Evolutionary conservation across 768 basidiomycete genomes (phyloP).

Genomic region (Russula brevipes): DNA sequence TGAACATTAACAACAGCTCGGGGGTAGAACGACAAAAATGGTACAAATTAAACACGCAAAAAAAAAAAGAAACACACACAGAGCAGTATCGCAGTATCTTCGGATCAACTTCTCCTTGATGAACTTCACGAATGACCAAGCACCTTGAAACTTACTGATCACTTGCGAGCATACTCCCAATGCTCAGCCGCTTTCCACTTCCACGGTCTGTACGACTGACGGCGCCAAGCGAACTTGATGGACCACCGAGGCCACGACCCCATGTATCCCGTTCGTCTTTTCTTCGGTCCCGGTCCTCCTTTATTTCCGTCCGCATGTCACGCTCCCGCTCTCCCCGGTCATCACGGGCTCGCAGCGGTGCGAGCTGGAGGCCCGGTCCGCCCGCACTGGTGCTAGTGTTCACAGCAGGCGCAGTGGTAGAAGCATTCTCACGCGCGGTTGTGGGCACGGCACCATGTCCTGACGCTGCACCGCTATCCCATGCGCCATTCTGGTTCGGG

Average conservation of each 20-base stretch:
- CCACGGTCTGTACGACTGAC: neutral
- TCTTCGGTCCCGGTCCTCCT: slow-evolving; percentile 20
- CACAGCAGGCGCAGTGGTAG: neutral
- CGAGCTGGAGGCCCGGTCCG: slow-evolving; percentile 17
- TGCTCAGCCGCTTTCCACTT: slow-evolving; percentile 16
- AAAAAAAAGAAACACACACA: neutral
- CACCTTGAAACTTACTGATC: neutral
- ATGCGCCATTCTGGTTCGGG: slow-evolving; percentile 1
- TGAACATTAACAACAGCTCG: neutral
- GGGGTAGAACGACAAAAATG: neutral
- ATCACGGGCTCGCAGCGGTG: slow-evolving; percentile 15
- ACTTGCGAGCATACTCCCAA: slow-evolving; percentile 17
- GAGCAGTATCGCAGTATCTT: neutral
- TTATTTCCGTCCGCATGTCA: slow-evolving; percentile 11
- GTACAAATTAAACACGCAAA: neutral
- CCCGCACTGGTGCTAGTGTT: neutral
- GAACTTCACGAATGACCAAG: neutral
- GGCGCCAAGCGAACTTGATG: neutral
- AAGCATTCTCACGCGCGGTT: slow-evolving; percentile 6
- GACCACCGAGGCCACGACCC: neutral
- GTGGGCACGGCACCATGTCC: slow-evolving; percentile 5
- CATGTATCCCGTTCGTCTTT: slow-evolving; percentile 16
- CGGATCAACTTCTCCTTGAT: neutral
- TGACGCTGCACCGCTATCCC: slow-evolving; percentile 6
- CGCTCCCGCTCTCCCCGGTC: slow-evolving; percentile 13